Conservation (phyloP, 495 filamentous ascomycete species). For the Aspergillus saccharolyticus region DNA sequence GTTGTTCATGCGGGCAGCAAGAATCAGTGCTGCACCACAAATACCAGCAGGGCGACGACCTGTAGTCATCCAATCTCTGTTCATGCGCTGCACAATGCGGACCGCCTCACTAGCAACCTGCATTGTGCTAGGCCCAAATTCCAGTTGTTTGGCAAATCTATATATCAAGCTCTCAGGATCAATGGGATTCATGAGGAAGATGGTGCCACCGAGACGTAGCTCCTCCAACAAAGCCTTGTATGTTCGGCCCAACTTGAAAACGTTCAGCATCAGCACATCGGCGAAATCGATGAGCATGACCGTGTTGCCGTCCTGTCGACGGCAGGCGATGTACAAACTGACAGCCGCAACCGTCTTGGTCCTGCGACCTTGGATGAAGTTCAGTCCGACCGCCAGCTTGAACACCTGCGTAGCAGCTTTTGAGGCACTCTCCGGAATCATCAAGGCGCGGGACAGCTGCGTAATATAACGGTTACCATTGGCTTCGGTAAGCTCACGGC, state of each 20-base stretch:
- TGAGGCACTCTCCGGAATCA: slow-evolving; percentile 53
- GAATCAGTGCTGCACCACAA: slow-evolving; percentile 87
- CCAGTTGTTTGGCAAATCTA: slow-evolving; percentile 81
- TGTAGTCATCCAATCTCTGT: slow-evolving; percentile 89
- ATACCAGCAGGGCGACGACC: slow-evolving; percentile 91
- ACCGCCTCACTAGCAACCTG: slow-evolving; percentile 82
- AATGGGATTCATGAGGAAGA: slow-evolving; percentile 53
- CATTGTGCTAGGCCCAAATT: slow-evolving; percentile 73
- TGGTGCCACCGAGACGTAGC: slow-evolving; percentile 49
- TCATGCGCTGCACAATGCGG: slow-evolving; percentile 84
- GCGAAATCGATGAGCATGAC: slow-evolving; percentile 93
- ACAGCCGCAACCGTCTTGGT: slow-evolving; percentile 77
- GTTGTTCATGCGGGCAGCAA: slow-evolving; percentile 96
- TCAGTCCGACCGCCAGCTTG: slow-evolving; percentile 63
- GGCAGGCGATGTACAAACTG: slow-evolving; percentile 81
- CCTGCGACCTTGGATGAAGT: slow-evolving; percentile 88
- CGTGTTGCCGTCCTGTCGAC: slow-evolving; percentile 56
- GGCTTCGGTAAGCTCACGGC: slow-evolving; percentile 65
- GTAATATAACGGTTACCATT: slow-evolving; percentile 56
- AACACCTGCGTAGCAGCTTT: slow-evolving; percentile 67
- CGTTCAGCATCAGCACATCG: slow-evolving; percentile 76
- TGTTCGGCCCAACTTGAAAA: slow-evolving; percentile 81
- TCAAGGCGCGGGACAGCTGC: slow-evolving; percentile 45
- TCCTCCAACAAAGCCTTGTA: slow-evolving; percentile 72
- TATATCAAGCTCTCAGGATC: slow-evolving; percentile 82